These are phyloP conservation scores for Epithemia pelagica DNA, from an alignment of 108 stramenopile genomes.

Conservation along the genomic window DNA sequence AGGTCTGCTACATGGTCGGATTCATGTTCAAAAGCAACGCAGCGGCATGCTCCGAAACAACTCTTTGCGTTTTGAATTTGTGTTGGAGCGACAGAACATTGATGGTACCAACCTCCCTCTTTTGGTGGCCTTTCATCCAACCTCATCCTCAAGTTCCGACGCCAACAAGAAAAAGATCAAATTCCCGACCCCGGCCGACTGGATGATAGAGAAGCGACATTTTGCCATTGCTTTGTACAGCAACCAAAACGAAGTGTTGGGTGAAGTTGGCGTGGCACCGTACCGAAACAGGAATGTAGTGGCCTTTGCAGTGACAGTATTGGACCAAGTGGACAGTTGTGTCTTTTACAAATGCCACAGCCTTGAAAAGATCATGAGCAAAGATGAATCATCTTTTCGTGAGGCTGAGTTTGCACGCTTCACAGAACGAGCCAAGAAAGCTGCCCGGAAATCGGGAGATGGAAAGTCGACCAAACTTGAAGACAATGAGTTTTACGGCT, in stretches of 20 bases:
- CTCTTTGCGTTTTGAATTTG: background rate
- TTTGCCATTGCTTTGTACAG: background rate
- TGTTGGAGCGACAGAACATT: background rate
- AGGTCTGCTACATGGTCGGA: background rate
- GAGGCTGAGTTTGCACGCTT: background rate
- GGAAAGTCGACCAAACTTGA: background rate
- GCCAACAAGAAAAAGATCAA: background rate
- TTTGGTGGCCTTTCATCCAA: background rate
- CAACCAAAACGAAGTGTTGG: background rate
- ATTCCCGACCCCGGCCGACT: background rate
- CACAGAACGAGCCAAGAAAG: background rate
- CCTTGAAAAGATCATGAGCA: background rate
- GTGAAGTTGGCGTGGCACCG: background rate
- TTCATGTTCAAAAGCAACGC: background rate
- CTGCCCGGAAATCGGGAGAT: background rate
- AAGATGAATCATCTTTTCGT: background rate
- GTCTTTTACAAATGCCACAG: background rate
- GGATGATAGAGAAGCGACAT: background rate
- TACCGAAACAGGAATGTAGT: background rate
- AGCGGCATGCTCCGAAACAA: background rate
- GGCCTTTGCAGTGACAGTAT: background rate
- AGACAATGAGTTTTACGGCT: background rate
- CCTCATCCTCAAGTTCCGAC: background rate
- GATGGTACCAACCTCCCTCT: background rate
- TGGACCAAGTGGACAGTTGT: background rate